Evolutionary conservation across 768 basidiomycete species (phyloP), one percentile per base, ranked within the genome.

Genomic region (Panaeolus papilionaceus): DNA sequence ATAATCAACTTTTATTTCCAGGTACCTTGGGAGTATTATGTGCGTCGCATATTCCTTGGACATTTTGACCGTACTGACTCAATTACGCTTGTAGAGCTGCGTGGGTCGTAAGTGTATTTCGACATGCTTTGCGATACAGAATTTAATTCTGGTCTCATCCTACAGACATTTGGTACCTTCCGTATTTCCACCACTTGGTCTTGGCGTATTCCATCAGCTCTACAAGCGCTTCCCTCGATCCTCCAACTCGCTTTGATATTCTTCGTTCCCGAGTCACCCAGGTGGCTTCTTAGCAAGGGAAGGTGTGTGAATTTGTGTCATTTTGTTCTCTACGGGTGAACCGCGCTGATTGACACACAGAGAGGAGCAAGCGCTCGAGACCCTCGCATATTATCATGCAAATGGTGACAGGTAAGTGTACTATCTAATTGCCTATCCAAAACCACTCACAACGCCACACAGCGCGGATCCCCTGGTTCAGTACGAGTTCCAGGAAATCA

Each of bases 81-180:
- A 23, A 12, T 7, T 9, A 20, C 20, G 33, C 20, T 3, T 23
- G 6, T 49, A 58, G 54, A 58, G 54, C 54, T 58, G 54, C 54
- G 12, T 58, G 54, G 54, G 54, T 58, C 14, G 54, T 58, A 37
- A 7, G 54, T 58, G 12, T 12, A 16, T 28, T 33, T 14, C 33
- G 4, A 44, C 42, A 18, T 44, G 14, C 16, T 16, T 18, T 18
- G 11, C 18, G 42, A 44, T 7, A 49, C 10, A 28, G 11, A 28
- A 16, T 33, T 28, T 16, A 33, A 28, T 33, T 33, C 9, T 12
- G 11, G 28, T 8, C 45, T 20, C 45, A 8, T 20, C 92, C 16
- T 94, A 92, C 93, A 83, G 91, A 92, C 92, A 0, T 95, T 88
- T 74, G 93, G 93, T 26, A 92, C 93, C 16, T 90, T 92, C 82